Evolutionary conservation across 192 early-diverging fungal species (phyloP), one percentile per base, ranked within the genome.

Genomic region (Dispira parvispora): DNA sequence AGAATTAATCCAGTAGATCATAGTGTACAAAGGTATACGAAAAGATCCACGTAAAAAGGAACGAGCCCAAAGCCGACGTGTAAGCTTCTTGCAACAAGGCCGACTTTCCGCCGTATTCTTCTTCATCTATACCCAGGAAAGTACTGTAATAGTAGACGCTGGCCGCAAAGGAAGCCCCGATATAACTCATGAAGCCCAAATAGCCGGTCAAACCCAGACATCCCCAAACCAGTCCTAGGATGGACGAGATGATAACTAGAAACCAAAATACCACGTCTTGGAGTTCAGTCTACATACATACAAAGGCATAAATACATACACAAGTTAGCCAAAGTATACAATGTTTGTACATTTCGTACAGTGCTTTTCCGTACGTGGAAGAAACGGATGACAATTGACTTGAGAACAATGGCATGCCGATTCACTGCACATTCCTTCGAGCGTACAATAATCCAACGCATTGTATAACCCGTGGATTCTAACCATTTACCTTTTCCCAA

Each of bases 41-140:
- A 12, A 28, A n/a, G n/a, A 43, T 60, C 57, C 57, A 60, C 14
- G 32, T 43, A 60, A 14, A 43, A 11, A 60, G 14, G 21, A 60
- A 60, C 14, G 21, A 11, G 8, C 27, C 57, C 27, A 43, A 18
- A 0, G 38, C 38, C 9, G 57, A 28, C 2, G 21, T 43, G 42
- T 60, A 60, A 18, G 32, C 57, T 14, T 60, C 57, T 14, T 60
- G 57, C 32, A 60, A 43, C 10, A 60, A 13, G 38, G 32, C 57
- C 16, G 27, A 14, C 18, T 60, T 60, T 11, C 57, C 57, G 32
- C 57, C 57, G 16, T 43, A 60, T 8, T 60, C 57, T 43, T 60
- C 57, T 18, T 28, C 57, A 12, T 60, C 57, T 10, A 60, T 18
- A 18, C 21, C 32, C 9, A 60, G 57, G n/a, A 60, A 12, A 14